A percentile compares a stretch with the other conserved stretches of the same genome.
phyloP scores from a whole-genome alignment of 768 basidiomycete species.

The Leccinum boreale region DNA sequence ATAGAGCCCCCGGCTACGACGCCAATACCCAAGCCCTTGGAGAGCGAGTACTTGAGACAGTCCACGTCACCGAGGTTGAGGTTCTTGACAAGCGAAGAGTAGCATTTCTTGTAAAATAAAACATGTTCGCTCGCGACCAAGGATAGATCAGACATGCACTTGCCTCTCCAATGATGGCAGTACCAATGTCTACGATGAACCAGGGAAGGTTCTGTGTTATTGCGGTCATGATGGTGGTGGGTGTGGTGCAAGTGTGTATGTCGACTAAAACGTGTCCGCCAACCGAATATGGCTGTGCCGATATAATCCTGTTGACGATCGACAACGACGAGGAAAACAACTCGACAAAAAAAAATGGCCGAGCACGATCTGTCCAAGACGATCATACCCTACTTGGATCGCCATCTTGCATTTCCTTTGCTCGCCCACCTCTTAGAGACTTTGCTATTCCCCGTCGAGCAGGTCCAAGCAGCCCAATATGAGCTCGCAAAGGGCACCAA shows the following conservation, averaged over 20 bases:
- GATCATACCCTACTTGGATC: constrained; percentile 88
- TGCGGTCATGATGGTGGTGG: constrained; percentile 52
- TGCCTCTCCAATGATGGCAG: constrained; percentile 80
- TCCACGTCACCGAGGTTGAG: constrained; percentile 70
- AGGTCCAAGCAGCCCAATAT: constrained; percentile 91
- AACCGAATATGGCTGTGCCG: constrained; percentile 22
- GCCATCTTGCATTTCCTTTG: constrained; percentile 91
- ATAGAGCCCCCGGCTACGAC: constrained; percentile 92
- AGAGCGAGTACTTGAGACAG: constrained; percentile 89
- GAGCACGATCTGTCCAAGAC: constrained; percentile 90
- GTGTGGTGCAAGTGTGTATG: constrained; percentile 11
- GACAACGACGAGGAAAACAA: neutral
- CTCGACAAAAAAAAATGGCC: constrained; percentile 50
- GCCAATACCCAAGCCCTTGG: constrained; percentile 88
- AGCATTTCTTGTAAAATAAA: constrained; percentile 69
- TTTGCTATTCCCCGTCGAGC: constrained; percentile 69
- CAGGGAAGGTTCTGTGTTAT: constrained; percentile 85
- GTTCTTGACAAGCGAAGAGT: constrained; percentile 83
- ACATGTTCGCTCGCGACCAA: neutral
- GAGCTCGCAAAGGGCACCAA: constrained; percentile 96
- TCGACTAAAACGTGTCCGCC: constrained; percentile 3
- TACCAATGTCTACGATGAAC: constrained; percentile 78
- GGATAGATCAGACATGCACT: constrained; percentile 5
- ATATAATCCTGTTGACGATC: constrained; percentile 7
- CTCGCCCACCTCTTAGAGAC: constrained; percentile 83